Conservation (phyloP, 225 moss, liverwort and hornwort species). For the Pseudoscleropodium purum region DNA sequence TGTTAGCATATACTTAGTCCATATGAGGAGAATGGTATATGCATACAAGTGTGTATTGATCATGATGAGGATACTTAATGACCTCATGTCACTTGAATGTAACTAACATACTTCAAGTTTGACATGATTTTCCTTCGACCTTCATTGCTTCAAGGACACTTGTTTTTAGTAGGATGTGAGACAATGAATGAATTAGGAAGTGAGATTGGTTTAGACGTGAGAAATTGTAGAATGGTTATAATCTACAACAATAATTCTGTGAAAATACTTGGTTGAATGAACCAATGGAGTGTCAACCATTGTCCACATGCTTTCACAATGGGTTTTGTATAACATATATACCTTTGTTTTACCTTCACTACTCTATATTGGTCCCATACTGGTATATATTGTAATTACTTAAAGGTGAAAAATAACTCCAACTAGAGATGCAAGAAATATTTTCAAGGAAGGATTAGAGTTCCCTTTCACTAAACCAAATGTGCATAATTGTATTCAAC, state of each 20-base stretch:
- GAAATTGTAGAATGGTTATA: neutral
- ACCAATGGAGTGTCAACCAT: neutral
- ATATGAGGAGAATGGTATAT: neutral
- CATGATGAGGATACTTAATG: neutral
- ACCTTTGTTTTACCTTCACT: neutral
- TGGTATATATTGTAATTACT: neutral
- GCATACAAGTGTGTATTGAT: neutral
- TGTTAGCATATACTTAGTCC: neutral
- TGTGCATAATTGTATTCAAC: neutral
- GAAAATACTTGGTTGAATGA: neutral
- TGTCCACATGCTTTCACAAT: neutral
- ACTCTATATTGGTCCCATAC: neutral
- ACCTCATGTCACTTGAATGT: neutral
- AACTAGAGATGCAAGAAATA: neutral
- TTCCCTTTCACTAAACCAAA: neutral
- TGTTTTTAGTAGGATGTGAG: neutral
- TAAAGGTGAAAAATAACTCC: neutral
- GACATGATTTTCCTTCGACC: neutral
- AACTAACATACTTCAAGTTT: neutral
- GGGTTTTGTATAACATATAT: too few relatives aligned
- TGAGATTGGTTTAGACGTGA: neutral
- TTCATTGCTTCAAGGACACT: neutral
- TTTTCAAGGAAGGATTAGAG: accelerated
- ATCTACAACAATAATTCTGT: neutral
- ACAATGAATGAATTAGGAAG: neutral